Evolutionary conservation across 192 early-diverging fungal species (phyloP), one percentile per base, ranked within the genome.

Genomic region (Coemansia sp.): DNA sequence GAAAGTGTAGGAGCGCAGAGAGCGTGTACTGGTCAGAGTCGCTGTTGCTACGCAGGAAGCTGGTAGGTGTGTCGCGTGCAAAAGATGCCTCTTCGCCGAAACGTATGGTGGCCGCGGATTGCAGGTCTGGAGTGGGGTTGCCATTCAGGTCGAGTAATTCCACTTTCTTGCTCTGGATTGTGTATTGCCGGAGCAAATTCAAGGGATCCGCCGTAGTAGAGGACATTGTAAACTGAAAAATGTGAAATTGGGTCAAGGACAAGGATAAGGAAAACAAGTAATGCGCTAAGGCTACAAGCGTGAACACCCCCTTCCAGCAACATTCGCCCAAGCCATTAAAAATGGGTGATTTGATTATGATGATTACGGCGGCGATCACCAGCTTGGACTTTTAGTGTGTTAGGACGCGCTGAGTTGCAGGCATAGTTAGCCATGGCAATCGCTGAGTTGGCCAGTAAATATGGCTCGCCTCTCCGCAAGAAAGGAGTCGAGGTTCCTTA

Each of bases 1-100:
- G 81, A 30, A 93, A 88, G 69, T 88, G 89, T 39, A 95, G 71
- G 3, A 96, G 79, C 2, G 93, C 86, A 18, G 85, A 86, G 4
- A 94, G 80, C 11, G 85, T 83, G 73, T 95, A 94, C 0, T 80
- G 84, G 59, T 89, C 89, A 39, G 83, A 72, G 11, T 85, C 78
- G n/a, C 77, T 80, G 60, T 84, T 80, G 60, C 70, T 76, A 30
- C 86, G 86, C 61, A 76, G 73, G 65, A 85, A 84, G 55, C 82
- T 83, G 6, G 89, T 89, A 15, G 82, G 78, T 11, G 84, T 78
- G 65, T 74, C 83, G 66, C 88, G 76, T 44, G 87, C 73, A 65
- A 89, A 89, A 41, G 85, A 85, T 7, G 79, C 77, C 27, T 77
- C 75, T 1, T 56, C 53, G 55, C 82, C 82, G 79, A 91, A 89